Percentiles rank a stretch among this genome's conserved stretches.
Conservation (phyloP, 169 alveolate genomes). For the Plasmodium reichenowi region DNA sequence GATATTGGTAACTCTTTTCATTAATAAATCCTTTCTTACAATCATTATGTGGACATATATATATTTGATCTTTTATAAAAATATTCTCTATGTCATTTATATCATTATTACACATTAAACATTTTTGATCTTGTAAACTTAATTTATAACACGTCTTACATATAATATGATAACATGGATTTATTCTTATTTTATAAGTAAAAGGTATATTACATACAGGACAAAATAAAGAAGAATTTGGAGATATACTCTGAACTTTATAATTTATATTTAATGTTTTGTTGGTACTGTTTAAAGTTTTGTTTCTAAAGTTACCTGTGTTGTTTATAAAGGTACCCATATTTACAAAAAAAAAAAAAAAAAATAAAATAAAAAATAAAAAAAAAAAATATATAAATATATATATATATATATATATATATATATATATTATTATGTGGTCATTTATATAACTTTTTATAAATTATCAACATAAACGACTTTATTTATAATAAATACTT, state of each 20-base stretch:
- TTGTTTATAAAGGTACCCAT: conserved; percentile 25
- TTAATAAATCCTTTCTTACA: conserved; percentile 54
- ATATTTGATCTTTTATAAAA: conserved; percentile 29
- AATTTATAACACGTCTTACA: conserved; percentile 41
- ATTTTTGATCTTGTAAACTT: conserved; percentile 24
- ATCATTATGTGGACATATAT: conserved; percentile 43
- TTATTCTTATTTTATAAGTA: conserved; percentile 29
- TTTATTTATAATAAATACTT: too few species aligned
- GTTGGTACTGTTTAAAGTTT: conserved; percentile 13
- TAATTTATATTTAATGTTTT: conserved; percentile 42
- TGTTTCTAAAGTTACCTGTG: conserved; percentile 25
- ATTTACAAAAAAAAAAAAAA: not conserved
- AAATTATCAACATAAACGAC: too few species aligned
- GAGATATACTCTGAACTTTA: conserved; percentile 5
- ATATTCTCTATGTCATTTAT: conserved; percentile 47
- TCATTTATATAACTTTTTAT: not conserved
- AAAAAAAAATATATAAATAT: not conserved
- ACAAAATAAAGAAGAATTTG: conserved; percentile 20
- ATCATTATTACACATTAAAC: conserved; percentile 23
- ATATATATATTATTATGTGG: not conserved
- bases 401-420: not conserved
- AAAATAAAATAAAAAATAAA: not conserved
- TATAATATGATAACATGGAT: conserved; percentile 51
- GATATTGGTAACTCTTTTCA: conserved; percentile 36
- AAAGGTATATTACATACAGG: conserved; percentile 37